These are phyloP conservation scores for Eucalyptus leucophloia DNA, from an alignment of 345 rosid genomes.

Conservation along the genomic window DNA sequence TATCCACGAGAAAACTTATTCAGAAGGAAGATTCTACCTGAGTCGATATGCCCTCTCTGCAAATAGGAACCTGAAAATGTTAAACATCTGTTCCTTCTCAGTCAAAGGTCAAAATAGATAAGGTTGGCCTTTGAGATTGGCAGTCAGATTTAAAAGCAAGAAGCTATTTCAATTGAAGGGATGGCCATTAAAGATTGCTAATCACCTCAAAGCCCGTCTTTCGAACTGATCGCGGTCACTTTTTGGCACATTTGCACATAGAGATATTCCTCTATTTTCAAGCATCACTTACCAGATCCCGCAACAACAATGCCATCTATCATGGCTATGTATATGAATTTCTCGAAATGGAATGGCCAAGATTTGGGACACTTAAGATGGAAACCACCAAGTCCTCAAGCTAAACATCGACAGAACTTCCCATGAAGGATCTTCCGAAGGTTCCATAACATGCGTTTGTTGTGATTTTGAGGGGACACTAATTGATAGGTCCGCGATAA, in stretches of 20 bases:
- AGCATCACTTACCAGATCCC: too few species aligned
- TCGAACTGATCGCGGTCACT: not conserved
- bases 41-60: not conserved
- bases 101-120: not conserved
- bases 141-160: not conserved
- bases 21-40: not conserved
- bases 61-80: not conserved
- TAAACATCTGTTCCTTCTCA: not conserved
- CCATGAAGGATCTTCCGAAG: not conserved
- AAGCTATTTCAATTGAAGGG: not conserved
- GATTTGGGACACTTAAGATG: not conserved
- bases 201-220: not conserved
- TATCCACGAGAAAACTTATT: not conserved
- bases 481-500: not conserved
- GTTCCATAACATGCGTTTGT: not conserved
- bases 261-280: too few species aligned
- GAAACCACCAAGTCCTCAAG: not conserved
- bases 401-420: not conserved
- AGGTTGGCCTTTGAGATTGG: not conserved
- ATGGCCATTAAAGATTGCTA: not conserved
- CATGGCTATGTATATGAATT: too few species aligned
- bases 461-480: not conserved
- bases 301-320: too few species aligned
- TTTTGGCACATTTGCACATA: not conserved
- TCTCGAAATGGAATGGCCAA: too few species aligned